Percentiles rank a stretch among this genome's conserved stretches.
Evolutionary conservation across 129 eudicot species (phyloP).

Genomic region (Flaveria linearis): DNA sequence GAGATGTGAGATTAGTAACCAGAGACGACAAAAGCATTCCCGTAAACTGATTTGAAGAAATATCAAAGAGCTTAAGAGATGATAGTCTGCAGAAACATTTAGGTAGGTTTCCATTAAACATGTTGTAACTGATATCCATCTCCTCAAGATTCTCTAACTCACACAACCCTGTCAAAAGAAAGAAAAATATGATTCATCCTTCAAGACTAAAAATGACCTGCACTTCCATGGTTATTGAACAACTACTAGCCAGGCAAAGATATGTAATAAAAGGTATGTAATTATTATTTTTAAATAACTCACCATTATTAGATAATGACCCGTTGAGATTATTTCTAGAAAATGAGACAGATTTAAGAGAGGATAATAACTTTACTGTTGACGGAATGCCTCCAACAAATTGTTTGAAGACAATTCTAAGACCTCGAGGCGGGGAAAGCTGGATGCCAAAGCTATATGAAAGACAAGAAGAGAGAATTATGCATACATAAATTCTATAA

Average conservation of each 20-base stretch:
- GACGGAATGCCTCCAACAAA: constrained; percentile 34
- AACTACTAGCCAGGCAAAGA: too few relatives aligned
- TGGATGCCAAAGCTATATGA: constrained; percentile 23
- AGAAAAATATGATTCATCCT: background rate
- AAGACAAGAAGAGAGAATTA: background rate
- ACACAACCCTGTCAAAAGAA: constrained; percentile 32
- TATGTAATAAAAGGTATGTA: background rate
- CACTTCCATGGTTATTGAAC: too few relatives aligned
- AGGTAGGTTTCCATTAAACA: constrained; percentile 27
- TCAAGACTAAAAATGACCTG: background rate
- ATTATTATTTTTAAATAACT: background rate
- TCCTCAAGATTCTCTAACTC: constrained; percentile 30
- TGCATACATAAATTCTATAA: background rate
- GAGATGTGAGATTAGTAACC: constrained; percentile 28
- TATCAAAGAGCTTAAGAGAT: too few relatives aligned
- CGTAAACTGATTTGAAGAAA: too few relatives aligned
- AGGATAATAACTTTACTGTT: constrained; percentile 4
- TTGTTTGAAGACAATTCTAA: constrained; percentile 1
- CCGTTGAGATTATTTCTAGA: background rate
- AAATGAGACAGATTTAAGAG: constrained; percentile 1
- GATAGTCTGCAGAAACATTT: too few relatives aligned
- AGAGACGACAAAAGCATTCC: constrained; percentile 17
- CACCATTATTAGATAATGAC: constrained; percentile 5
- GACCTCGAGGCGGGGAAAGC: constrained; percentile 18
- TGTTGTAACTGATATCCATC: constrained; percentile 26